A percentile compares a stretch with the other conserved stretches of the same genome.
phyloP scores from a whole-genome alignment of 2,329 filamentous ascomycete species.

The Xylaria sp. region DNA sequence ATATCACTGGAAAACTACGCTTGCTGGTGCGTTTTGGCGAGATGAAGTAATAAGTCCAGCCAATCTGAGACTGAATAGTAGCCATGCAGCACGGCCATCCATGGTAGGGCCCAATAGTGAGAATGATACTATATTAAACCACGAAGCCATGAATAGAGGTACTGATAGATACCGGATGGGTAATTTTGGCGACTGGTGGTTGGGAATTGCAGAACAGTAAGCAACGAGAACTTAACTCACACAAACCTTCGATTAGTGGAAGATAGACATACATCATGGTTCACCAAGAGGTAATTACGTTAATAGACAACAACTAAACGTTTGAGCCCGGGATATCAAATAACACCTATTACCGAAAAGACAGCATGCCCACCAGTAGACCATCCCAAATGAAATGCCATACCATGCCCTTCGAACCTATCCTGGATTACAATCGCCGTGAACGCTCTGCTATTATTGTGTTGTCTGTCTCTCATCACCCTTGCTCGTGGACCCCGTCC shows the following conservation, averaged over 20 bases:
- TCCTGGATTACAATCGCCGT: too few relatives aligned
- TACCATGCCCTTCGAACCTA: not conserved
- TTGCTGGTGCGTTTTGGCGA: not conserved
- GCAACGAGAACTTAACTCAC: not conserved
- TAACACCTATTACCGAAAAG: slow-evolving; percentile 6
- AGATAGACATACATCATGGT: not conserved
- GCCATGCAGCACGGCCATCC: not conserved
- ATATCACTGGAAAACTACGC: not conserved
- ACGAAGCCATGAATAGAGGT: not conserved
- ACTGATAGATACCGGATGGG: not conserved
- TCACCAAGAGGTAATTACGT: not conserved
- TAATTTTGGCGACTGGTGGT: not conserved
- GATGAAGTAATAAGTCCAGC: not conserved
- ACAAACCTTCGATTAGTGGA: not conserved
- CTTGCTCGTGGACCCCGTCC: slow-evolving; percentile 1
- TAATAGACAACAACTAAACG: not conserved
- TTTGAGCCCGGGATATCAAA: slow-evolving; percentile 23
- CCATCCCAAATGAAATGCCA: not conserved
- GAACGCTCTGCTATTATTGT: not conserved
- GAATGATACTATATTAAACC: not conserved
- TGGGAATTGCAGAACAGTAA: not conserved
- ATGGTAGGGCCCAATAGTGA: not conserved
- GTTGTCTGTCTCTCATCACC: not conserved
- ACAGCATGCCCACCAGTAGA: not conserved
- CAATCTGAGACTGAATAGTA: not conserved